Base-by-base conservation (phyloP, 768 basidiomycete genomes). In the Boletus edulis region DNA sequence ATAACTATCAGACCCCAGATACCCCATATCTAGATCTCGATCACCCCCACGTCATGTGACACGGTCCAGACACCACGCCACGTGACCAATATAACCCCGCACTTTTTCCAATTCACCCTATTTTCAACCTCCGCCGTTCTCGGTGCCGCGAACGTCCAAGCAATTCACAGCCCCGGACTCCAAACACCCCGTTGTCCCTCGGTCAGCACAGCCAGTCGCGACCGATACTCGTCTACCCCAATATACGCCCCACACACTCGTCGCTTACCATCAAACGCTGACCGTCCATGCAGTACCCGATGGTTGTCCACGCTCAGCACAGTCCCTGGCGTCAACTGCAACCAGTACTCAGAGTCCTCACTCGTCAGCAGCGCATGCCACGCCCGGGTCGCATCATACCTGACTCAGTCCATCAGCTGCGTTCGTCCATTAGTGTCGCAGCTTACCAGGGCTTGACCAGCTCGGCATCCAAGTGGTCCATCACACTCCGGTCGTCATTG, bases 161-260 rank as follows among this genome's bases (percentile, higher is more conserved):
- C 5, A 20, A 42, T 15, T 78, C 67, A 87, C 29, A 88, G 68
- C 1, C 79, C 73, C 4, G 72, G 65, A 56, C 79, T 81, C 87
- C 87, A 88, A 10, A 87, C 73, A 60, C 73, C 80, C 46, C 85
- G 77, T 13, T 75, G 75, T 27, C 74, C 22, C 20, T 90, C 87
- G 34, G 67, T 72, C 8, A 91, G 74, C 13, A 89, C 86, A 2
- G 81, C 78, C 12, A 96, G 75, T 60, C 86, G 86, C 0, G 93
- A 94, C 38, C 80, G 79, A 68, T 87, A 98, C 67, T 99, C 97
- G 68, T 99, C 96, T 13, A 82, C 76, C 0, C 91, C 91, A 54
- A 98, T 82, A 68, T 99, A 99, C 0, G 96, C 97, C 3, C 96
- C 96, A 65, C 96, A 98, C 85, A 99, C 92, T 2, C 91, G 81